Conservation (phyloP, 805 yeast genomes). For the Nakazawaea wyomingensis region DNA sequence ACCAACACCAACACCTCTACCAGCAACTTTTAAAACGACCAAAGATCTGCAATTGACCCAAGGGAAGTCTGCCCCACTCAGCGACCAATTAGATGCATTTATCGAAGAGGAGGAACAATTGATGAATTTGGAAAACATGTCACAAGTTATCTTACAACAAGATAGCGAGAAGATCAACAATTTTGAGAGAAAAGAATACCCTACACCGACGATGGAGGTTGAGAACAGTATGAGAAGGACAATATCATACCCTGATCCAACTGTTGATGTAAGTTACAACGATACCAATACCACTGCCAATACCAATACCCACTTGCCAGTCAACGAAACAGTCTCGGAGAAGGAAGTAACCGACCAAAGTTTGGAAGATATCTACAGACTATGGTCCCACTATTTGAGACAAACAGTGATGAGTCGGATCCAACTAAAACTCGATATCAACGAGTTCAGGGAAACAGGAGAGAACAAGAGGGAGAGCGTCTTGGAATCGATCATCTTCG, state of each 20-base stretch:
- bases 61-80: too few relatives aligned
- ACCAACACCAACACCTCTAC: too few relatives aligned
- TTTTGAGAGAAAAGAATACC: too few relatives aligned
- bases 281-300: neutral
- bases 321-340: neutral
- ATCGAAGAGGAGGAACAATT: conserved; percentile 4
- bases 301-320: neutral
- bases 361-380: neutral
- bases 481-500: conserved; percentile 10
- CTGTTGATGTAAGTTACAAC: neutral
- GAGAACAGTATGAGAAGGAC: too few relatives aligned
- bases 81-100: neutral
- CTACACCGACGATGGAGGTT: too few relatives aligned
- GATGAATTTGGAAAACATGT: conserved; percentile 2
- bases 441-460: conserved; percentile 5
- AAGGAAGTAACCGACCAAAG: neutral
- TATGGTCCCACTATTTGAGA: conserved; percentile 11
- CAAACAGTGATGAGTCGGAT: conserved; percentile 8
- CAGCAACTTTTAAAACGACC: too few relatives aligned
- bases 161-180: too few relatives aligned
- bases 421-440: conserved; percentile 9
- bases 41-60: too few relatives aligned
- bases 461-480: conserved; percentile 7
- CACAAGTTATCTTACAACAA: neutral
- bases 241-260: conserved; percentile 8